Conservation (phyloP, 2,329 filamentous ascomycete genomes). For the Xylariomycetidae sp. region DNA sequence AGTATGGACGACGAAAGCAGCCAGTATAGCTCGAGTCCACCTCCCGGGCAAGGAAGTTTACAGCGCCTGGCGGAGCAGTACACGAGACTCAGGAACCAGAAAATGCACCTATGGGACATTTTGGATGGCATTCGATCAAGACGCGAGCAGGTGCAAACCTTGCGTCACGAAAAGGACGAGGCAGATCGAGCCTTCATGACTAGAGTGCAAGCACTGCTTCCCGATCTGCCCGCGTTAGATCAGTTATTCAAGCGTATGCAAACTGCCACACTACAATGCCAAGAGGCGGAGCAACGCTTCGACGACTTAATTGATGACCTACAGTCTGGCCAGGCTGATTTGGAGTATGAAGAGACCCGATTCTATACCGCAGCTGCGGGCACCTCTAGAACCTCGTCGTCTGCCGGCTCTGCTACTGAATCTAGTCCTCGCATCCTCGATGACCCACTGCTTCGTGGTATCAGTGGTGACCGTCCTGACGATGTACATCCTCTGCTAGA, state of each 20-base stretch:
- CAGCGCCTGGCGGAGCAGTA: slow-evolving; percentile 15
- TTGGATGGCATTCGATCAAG: slow-evolving; percentile 16
- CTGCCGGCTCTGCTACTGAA: slow-evolving; percentile 11
- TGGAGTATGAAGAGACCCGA: slow-evolving; percentile 17
- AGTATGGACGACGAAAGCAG: slow-evolving; percentile 6
- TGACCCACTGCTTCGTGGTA: slow-evolving; percentile 20
- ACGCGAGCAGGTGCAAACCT: slow-evolving; percentile 13
- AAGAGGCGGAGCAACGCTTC: slow-evolving; percentile 22
- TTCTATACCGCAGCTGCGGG: slow-evolving; percentile 20
- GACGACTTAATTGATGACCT: slow-evolving; percentile 23
- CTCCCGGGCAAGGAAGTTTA: slow-evolving; percentile 5
- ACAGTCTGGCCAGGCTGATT: slow-evolving; percentile 15
- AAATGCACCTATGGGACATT: slow-evolving; percentile 12
- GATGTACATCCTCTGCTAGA: slow-evolving; percentile 43
- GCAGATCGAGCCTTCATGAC: slow-evolving; percentile 21
- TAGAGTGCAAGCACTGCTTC: slow-evolving; percentile 17
- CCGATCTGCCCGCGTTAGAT: slow-evolving; percentile 12
- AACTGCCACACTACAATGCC: slow-evolving; percentile 12
- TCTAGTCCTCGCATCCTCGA: slow-evolving; percentile 12
- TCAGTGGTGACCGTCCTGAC: slow-evolving; percentile 27
- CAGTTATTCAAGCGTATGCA: slow-evolving; percentile 20
- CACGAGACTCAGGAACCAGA: slow-evolving; percentile 11
- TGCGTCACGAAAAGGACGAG: slow-evolving; percentile 19
- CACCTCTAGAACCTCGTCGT: slow-evolving; percentile 7
- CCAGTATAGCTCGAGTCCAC: slow-evolving; percentile 2